Conservation (phyloP, 1,284 basidiomycete genomes). For the Rhodotorula glutinis region DNA sequence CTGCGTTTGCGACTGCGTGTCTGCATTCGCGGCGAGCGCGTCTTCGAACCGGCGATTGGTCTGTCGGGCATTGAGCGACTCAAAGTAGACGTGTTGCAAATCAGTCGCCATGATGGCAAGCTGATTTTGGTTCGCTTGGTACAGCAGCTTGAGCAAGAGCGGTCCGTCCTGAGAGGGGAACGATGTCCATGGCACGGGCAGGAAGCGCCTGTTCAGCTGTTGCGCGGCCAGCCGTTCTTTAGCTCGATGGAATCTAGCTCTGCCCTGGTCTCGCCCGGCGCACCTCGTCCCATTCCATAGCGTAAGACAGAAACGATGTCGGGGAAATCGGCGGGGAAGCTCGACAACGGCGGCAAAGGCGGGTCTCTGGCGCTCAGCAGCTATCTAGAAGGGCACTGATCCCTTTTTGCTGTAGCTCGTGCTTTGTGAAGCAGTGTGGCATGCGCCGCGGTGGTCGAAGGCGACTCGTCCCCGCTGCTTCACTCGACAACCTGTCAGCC, state of each 20-base stretch:
- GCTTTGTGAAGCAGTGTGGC: no score
- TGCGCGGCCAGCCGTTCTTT: background rate
- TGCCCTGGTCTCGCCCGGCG: background rate
- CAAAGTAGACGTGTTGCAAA: constrained; percentile 14
- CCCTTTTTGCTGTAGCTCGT: no score
- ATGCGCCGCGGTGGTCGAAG: no score
- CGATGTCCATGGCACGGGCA: constrained; percentile 1
- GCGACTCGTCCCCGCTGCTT: no score
- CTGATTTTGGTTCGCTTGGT: background rate
- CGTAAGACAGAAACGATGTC: no score
- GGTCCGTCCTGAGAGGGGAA: background rate
- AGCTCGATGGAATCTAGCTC: no score
- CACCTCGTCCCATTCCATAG: constrained; percentile 12
- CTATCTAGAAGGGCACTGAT: no score
- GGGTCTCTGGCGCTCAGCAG: no score
- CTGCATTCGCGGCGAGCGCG: background rate
- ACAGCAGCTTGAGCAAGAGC: constrained; percentile 19
- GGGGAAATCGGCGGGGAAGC: no score
- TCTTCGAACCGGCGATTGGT: constrained; percentile 13
- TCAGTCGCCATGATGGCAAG: constrained; percentile 24
- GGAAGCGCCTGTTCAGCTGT: constrained; percentile 2
- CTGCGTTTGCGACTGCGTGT: background rate
- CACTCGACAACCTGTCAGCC: no score
- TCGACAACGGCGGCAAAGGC: no score
- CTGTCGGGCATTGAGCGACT: constrained; percentile 15